Conservation (phyloP, 176 grass and related monocot species). For the Poa pratensis region DNA sequence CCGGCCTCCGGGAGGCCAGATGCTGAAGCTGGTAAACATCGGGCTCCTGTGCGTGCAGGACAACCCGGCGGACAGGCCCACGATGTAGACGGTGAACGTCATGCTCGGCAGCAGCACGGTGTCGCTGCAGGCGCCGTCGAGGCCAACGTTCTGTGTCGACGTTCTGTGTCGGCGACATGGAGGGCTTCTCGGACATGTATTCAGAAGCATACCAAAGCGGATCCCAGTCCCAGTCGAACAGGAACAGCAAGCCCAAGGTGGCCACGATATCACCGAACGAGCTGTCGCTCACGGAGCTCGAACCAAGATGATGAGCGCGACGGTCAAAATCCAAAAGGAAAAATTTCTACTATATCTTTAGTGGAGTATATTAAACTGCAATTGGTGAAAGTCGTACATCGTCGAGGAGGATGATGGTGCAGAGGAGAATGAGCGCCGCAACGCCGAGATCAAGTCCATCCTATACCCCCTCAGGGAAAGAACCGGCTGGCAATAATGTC, state of each 20-base stretch:
- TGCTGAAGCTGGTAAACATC: constrained; percentile 50
- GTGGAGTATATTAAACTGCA: too few species aligned
- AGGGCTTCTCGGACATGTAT: not conserved
- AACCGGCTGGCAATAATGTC: too few species aligned
- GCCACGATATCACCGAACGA: not conserved
- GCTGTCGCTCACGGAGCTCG: constrained; percentile 29
- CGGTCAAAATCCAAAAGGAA: too few species aligned
- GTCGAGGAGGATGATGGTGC: too few species aligned
- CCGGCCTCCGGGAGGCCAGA: constrained; percentile 20
- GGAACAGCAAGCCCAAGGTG: not conserved
- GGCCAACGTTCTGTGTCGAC: constrained; percentile 54
- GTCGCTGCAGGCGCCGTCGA: constrained; percentile 45
- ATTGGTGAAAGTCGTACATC: too few species aligned
- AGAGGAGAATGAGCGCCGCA: too few species aligned
- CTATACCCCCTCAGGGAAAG: too few species aligned
- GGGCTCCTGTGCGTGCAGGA: constrained; percentile 76
- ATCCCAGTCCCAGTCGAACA: constrained; percentile 21
- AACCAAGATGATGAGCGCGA: constrained; percentile 36
- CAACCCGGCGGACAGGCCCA: constrained; percentile 48
- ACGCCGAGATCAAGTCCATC: too few species aligned
- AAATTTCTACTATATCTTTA: too few species aligned
- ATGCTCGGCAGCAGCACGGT: constrained; percentile 60
- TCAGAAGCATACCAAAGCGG: not conserved
- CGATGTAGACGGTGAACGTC: constrained; percentile 53
- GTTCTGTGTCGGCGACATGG: constrained; percentile 27